Base-by-base conservation (phyloP, 2,329 filamentous ascomycete genomes). In the Stromatinia cepivora region DNA sequence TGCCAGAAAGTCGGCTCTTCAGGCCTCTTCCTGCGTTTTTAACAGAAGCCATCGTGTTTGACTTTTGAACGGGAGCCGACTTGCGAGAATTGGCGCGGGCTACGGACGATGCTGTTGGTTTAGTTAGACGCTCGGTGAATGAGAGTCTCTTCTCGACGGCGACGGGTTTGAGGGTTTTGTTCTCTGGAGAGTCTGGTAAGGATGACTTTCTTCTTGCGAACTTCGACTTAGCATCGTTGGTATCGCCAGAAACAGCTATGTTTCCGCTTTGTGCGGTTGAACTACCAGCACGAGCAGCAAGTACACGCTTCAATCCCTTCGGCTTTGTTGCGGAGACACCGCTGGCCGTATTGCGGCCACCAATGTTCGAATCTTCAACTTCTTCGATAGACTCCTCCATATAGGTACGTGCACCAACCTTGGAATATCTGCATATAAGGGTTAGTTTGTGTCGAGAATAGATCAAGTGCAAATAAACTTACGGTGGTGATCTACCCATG, bases 1-100 rank as follows among this genome's bases (percentile, higher is more conserved):
- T 69, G 22, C n/a, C 61, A 2, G 61, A 69, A 20, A 69, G 28
- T 1, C 67, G 61, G 13, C 52, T 66, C 42, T 69, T 69, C 7
- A 69, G 31, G 13, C 59, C 67, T 39, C 63, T 69, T n/a, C 67
- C 46, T n/a, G 59, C 67, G 20, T 48, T 66, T n/a, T 69, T 69
- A 7, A 69, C 39, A 28, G 59, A 65, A 28, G 50, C 36, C 25
- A 65, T 53, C 7, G 67, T 39, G 6, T 28, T 56, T 3, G 67
- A 34, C 34, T 45, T 52, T 42, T 36, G 25, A 17, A 36, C 45
- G n/a, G 53, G 56, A 22, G 22, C 34, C 22, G 59, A n/a, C 15
- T 42, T 59, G 56, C 15, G 56, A 5, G 56, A 20, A 1, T 63
- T 63, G 34, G 61, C 46, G n/a, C 61, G 61, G 7, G 61, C 61